Conservation (phyloP, 805 yeast genomes). For the Kluyveromyces siamensis region DNA sequence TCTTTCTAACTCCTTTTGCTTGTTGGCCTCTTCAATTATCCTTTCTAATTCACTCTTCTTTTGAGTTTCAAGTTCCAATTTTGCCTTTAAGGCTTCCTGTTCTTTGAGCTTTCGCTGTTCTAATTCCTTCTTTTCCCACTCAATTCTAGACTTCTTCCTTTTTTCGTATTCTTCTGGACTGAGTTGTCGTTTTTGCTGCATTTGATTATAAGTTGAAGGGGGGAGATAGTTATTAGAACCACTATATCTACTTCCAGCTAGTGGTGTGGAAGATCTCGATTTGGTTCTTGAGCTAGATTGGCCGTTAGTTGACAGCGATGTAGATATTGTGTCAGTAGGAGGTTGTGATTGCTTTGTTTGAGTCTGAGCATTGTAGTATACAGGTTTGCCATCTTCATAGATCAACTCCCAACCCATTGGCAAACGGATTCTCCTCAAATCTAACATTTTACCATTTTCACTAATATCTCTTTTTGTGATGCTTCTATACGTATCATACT, state of each 20-base stretch:
- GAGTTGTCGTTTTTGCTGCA: slow-evolving; percentile 10
- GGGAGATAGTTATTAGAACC: neutral
- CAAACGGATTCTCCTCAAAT: slow-evolving; percentile 24
- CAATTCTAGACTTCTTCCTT: slow-evolving; percentile 22
- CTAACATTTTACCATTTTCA: slow-evolving; percentile 18
- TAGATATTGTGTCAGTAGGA: slow-evolving; percentile 14
- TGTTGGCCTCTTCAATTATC: slow-evolving; percentile 34
- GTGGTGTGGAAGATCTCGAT: slow-evolving; percentile 5
- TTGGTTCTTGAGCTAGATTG: neutral
- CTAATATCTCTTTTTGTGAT: slow-evolving; percentile 52
- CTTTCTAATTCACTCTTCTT: slow-evolving; percentile 25
- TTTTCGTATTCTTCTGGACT: slow-evolving; percentile 25
- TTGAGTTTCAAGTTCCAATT: slow-evolving; percentile 19
- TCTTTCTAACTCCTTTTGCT: slow-evolving; percentile 20
- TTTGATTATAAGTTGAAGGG: neutral
- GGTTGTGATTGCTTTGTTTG: slow-evolving; percentile 25
- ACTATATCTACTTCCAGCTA: neutral
- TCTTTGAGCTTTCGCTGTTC: slow-evolving; percentile 14
- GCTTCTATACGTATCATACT: slow-evolving; percentile 71
- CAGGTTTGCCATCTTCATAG: slow-evolving; percentile 27
- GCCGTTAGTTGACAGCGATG: neutral
- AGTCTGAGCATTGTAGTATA: slow-evolving; percentile 26
- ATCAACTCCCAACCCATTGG: slow-evolving; percentile 30
- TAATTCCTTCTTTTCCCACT: slow-evolving; percentile 16
- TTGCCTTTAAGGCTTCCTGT: slow-evolving; percentile 20